Percentiles rank a stretch among this genome's conserved stretches.
phyloP scores from a whole-genome alignment of 345 rosid genomes.

The Punica granatum region DNA sequence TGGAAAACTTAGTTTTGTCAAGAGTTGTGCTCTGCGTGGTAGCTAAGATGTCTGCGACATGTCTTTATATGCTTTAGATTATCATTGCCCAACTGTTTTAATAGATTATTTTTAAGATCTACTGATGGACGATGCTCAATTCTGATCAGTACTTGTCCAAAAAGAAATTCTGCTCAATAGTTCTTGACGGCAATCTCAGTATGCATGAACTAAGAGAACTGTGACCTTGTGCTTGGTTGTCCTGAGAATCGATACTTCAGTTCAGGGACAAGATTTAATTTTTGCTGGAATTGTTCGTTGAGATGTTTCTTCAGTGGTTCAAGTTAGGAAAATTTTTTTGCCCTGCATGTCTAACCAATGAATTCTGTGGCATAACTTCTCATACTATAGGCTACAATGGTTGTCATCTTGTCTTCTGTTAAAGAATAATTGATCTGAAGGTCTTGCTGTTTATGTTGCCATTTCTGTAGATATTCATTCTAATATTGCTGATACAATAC shows the following conservation, averaged over 20 bases:
- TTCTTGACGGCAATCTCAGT: neutral
- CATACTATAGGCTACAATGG: neutral
- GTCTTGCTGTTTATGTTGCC: neutral
- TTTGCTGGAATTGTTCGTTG: no score
- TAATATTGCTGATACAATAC: neutral
- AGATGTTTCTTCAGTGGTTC: no score
- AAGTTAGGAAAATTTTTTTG: no score
- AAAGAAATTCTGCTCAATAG: no score
- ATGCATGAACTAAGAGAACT: neutral
- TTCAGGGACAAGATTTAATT: no score
- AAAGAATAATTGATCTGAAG: slow-evolving; percentile 1
- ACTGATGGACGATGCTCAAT: neutral
- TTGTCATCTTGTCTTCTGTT: neutral
- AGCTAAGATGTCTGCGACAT: no score
- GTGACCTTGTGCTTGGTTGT: neutral
- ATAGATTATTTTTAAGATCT: no score
- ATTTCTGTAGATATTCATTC: neutral
- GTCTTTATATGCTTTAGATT: no score
- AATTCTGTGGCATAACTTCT: neutral
- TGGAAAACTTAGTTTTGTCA: no score
- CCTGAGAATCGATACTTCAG: neutral
- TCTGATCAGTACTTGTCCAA: neutral
- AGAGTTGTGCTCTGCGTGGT: no score
- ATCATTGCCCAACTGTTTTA: no score
- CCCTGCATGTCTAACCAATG: no score